Conservation (phyloP, 176 grass and related monocot species). For the Saccharum spontaneum region DNA sequence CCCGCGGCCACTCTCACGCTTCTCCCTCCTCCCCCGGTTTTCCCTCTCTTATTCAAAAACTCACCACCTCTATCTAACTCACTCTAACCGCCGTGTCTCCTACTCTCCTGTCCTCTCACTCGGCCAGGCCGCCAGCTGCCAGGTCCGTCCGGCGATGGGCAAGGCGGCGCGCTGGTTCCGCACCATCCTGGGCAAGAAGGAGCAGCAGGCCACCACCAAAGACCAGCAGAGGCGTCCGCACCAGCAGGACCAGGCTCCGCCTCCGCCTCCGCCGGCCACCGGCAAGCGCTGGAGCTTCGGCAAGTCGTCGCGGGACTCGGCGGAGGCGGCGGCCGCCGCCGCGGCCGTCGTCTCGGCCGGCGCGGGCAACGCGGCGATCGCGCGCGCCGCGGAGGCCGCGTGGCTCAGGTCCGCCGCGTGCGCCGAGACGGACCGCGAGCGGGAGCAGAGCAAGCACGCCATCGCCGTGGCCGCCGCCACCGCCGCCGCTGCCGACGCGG, state of each 20-base stretch:
- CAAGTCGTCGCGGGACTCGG: constrained; percentile 61
- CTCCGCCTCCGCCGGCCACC: not conserved
- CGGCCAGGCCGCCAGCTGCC: not conserved
- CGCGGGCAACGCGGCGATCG: constrained; percentile 43
- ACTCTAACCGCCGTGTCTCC: not conserved
- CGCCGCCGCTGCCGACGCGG: constrained; percentile 64
- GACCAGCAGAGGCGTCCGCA: not conserved
- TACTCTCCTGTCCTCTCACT: not conserved
- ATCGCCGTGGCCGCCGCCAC: constrained; percentile 92
- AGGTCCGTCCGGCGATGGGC: constrained; percentile 65
- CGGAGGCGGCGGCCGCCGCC: not conserved
- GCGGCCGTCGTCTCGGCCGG: not conserved
- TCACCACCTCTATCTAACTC: not conserved
- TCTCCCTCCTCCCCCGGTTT: not conserved
- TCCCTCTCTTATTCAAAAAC: constrained; percentile 56
- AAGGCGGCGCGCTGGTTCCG: constrained; percentile 74
- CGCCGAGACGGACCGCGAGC: constrained; percentile 62
- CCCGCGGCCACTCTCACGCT: constrained; percentile 20
- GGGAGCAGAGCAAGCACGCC: constrained; percentile 91
- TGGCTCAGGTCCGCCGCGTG: constrained; percentile 62
- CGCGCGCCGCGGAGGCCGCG: constrained; percentile 46
- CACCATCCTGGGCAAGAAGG: constrained; percentile 58
- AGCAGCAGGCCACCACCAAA: constrained; percentile 29
- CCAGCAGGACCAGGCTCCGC: not conserved
- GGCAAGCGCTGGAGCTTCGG: constrained; percentile 90